phyloP scores from a whole-genome alignment of 192 early-diverging fungal species.

The Podila epigama region DNA sequence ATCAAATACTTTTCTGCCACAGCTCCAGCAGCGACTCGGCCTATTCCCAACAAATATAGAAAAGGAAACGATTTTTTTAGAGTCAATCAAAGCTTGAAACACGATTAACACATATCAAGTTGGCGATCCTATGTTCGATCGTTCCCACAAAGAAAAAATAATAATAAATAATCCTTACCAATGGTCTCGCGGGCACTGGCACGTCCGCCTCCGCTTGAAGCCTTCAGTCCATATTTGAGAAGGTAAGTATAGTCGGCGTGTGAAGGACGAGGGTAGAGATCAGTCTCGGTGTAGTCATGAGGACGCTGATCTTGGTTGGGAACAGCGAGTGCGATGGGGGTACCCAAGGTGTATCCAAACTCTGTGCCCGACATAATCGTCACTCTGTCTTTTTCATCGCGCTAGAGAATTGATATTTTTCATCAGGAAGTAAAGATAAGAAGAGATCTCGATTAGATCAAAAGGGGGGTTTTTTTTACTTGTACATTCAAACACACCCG shows the following conservation, averaged over 20 bases:
- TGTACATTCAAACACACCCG: too few species aligned
- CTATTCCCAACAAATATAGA: constrained; percentile 47
- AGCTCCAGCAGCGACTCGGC: constrained; percentile 95
- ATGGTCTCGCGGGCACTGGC: constrained; percentile 96
- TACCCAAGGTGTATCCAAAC: constrained; percentile 91
- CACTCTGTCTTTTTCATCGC: constrained; percentile 95
- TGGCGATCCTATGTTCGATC: too few species aligned
- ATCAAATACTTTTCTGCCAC: constrained; percentile 96
- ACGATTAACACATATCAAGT: not conserved
- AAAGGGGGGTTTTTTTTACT: too few species aligned
- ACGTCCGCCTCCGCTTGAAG: constrained; percentile 92
- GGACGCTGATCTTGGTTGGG: constrained; percentile 97
- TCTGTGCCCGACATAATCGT: constrained; percentile 94
- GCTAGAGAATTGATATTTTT: constrained; percentile 48
- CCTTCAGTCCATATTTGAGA: constrained; percentile 96
- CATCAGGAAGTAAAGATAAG: constrained; percentile 2
- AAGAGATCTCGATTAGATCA: not conserved
- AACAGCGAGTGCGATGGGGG: constrained; percentile 92
- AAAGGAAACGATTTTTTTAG: not conserved
- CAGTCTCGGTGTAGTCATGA: constrained; percentile 95
- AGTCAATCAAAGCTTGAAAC: too few species aligned
- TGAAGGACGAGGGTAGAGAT: constrained; percentile 93
- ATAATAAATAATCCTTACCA: constrained; percentile 48
- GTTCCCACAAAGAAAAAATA: not conserved
- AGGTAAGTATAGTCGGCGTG: constrained; percentile 99